phyloP scores from a whole-genome alignment of 164 flowering plant genomes.

The Piper betle region DNA sequence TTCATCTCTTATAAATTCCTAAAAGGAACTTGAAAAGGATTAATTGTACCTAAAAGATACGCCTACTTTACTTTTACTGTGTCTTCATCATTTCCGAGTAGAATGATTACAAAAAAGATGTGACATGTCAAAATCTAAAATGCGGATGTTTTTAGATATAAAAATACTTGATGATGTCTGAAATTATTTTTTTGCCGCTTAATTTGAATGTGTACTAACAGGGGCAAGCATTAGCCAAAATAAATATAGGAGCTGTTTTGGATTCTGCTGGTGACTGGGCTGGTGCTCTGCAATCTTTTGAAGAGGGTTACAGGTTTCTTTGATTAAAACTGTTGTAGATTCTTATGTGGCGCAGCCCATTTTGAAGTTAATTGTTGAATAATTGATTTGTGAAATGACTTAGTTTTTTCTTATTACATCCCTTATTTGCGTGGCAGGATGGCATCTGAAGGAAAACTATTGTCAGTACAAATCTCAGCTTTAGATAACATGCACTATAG shows the following conservation, averaged over 20 bases:
- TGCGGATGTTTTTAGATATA: no score
- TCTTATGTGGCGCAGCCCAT: background rate
- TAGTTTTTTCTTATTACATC: background rate
- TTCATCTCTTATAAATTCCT: no score
- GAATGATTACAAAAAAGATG: no score
- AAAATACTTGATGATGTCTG: background rate
- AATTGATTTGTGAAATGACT: background rate
- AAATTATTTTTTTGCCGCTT: background rate
- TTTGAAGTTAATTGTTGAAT: background rate
- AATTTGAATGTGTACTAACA: constrained; percentile 16
- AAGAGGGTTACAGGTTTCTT: constrained; percentile 69
- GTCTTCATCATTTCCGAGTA: no score
- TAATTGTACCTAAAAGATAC: no score
- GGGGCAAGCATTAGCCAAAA: constrained; percentile 87
- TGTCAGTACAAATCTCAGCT: constrained; percentile 60
- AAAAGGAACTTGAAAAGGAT: no score
- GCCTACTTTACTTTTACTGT: no score
- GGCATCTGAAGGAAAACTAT: constrained; percentile 58
- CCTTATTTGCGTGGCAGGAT: constrained; percentile 31
- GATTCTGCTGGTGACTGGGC: constrained; percentile 62
- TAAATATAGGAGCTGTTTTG: constrained; percentile 66
- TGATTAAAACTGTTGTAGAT: background rate
- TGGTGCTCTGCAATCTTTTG: constrained; percentile 63
- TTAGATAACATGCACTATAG: constrained; percentile 94
- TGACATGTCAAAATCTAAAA: no score